Evolutionary conservation across 352 stramenopile species (phyloP).

Genomic region (Globisporangium middletonii): DNA sequence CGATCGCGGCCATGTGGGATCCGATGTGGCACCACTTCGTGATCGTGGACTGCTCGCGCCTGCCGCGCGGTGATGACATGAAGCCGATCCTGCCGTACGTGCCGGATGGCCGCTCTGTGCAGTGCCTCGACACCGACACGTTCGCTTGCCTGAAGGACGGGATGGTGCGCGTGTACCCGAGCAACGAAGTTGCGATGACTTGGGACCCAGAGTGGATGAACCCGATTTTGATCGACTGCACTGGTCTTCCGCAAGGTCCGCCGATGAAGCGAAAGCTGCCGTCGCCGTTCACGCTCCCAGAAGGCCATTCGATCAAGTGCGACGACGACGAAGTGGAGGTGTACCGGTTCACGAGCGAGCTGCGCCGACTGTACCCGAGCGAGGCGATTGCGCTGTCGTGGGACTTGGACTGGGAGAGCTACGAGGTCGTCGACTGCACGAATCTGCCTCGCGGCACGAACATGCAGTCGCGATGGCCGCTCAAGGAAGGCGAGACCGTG

Average conservation of each 20-base stretch:
- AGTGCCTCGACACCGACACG: not conserved
- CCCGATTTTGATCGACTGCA: slow-evolving; percentile 6
- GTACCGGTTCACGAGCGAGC: slow-evolving; percentile 14
- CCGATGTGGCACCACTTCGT: slow-evolving; percentile 4
- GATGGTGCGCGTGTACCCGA: slow-evolving; percentile 10
- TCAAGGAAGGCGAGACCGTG: slow-evolving; percentile 4
- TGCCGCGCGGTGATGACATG: slow-evolving; percentile 12
- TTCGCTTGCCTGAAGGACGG: slow-evolving; percentile 11
- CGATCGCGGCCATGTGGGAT: slow-evolving; percentile 21
- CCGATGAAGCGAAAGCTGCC: slow-evolving; percentile 5
- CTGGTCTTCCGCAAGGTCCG: not conserved
- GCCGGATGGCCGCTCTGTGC: slow-evolving; percentile 12
- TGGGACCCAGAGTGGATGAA: slow-evolving; percentile 18
- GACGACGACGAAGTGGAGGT: slow-evolving; percentile 1
- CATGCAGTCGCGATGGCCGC: not conserved
- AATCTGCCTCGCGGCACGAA: not conserved
- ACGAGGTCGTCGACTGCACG: slow-evolving; percentile 10
- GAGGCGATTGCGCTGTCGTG: slow-evolving; percentile 20
- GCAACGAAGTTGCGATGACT: slow-evolving; percentile 10
- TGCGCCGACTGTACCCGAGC: slow-evolving; percentile 12
- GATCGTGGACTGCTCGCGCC: slow-evolving; percentile 13
- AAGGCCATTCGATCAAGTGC: slow-evolving; percentile 18
- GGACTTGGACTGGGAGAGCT: slow-evolving; percentile 15
- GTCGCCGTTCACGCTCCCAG: not conserved
- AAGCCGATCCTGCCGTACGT: slow-evolving; percentile 11